Conservation (phyloP, 2,329 filamentous ascomycete genomes). For the Penicillium hordei region DNA sequence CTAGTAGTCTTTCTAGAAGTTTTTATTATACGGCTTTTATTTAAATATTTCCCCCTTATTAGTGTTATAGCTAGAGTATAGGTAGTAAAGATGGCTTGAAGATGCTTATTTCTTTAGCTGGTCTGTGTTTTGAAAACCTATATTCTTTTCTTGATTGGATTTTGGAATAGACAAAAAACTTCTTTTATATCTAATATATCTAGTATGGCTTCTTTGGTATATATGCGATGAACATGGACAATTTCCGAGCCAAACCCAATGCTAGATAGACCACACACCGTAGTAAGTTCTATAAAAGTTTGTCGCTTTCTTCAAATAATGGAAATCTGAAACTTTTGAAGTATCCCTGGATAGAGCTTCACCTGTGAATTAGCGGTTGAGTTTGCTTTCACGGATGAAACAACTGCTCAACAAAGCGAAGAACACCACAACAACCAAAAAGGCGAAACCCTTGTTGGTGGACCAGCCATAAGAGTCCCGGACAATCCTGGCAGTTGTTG, state of each 20-base stretch:
- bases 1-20: no score
- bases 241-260: neutral
- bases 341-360: neutral
- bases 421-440: constrained; percentile 52
- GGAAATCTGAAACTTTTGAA: neutral
- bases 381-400: constrained; percentile 60
- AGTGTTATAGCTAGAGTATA: no score
- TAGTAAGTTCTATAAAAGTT: neutral
- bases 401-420: constrained; percentile 47
- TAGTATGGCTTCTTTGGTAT: neutral
- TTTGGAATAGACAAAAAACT: neutral
- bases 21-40: no score
- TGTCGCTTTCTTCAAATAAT: neutral
- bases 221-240: neutral
- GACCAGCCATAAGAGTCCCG: constrained; percentile 64
- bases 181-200: neutral
- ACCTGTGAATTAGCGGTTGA: constrained; percentile 40
- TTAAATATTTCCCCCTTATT: no score
- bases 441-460: constrained; percentile 52
- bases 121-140: neutral
- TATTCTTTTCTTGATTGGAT: neutral
- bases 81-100: no score
- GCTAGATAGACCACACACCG: neutral
- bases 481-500: constrained; percentile 59
- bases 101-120: neutral